Evolutionary conservation across 768 basidiomycete genomes (phyloP), one percentile per base, ranked within the genome.

Genomic region (Pilatotrama ljubarskyi): DNA sequence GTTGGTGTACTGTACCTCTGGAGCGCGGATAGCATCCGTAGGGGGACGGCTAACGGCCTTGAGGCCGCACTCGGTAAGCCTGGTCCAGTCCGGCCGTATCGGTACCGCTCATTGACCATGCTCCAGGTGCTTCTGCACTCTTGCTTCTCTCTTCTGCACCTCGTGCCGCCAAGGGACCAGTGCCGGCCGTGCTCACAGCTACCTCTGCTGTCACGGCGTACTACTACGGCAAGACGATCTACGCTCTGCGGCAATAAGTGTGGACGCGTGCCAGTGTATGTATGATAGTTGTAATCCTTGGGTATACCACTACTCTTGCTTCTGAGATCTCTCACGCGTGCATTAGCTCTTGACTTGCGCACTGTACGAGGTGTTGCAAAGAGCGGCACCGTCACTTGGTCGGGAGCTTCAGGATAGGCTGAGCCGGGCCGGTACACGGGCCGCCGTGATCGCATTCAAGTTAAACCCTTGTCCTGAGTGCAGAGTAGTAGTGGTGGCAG

Each of bases 1-100:
- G 90, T 94, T 46, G 92, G 91, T 59, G 75, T 83, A 17, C 78
- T 92, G 48, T 94, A 90, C 73, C 78, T 92, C 24, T 93, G 86
- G 83, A 87, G 90, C 56, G 91, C 86, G 37, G 82, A 90, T 61
- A 79, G 78, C 68, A 88, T 94, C 64, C 84, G 86, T 61, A 90
- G 82, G 69, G 88, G 90, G 37, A 82, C 84, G 13, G 69, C 82
- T 2, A 86, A 89, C 63, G 90, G 92, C n/a, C 74, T 92, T 54
- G 88, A 93, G 69, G 84, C 80, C 29, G 92, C 91, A 38, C 78
- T 93, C 14, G 91, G 92, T 79, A 55, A 58, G 77, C 61, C n/a
- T 32, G 47, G 32, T 52, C n/a, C 51, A 26, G 42, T 20, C 57
- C 47, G 20, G 55, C 35, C 41, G 13, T 20, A 18, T 13, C 40